These are phyloP conservation scores for Salix viminalis DNA, from an alignment of 345 rosid genomes.

Conservation along the genomic window DNA sequence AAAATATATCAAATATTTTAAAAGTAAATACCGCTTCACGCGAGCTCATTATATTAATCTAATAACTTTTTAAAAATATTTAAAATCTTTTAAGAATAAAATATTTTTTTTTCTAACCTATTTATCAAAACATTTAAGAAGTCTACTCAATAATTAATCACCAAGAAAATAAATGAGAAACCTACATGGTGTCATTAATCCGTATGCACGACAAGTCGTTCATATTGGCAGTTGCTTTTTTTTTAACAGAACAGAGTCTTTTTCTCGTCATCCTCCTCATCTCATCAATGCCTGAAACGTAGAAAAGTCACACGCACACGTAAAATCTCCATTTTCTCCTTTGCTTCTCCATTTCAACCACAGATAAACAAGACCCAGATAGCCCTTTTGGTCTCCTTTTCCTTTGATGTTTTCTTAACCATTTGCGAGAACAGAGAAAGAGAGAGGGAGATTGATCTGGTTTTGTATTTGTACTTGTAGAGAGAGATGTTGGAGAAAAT, in stretches of 20 bases:
- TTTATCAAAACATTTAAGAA: neutral
- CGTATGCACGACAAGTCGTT: neutral
- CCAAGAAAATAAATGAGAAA: neutral
- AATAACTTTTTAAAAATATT: too few species aligned
- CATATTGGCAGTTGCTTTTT: neutral
- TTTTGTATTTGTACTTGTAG: neutral
- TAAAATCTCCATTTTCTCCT: neutral
- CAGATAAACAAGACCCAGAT: neutral
- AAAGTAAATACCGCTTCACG: too few species aligned
- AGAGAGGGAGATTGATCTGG: neutral
- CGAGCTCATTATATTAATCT: too few species aligned
- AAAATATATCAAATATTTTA: too few species aligned
- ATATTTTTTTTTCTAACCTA: neutral
- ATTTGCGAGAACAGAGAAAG: neutral
- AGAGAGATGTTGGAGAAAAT: conserved; percentile 78
- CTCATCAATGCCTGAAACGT: too few species aligned
- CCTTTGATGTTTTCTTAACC: neutral
- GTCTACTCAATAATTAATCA: neutral
- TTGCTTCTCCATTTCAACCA: neutral
- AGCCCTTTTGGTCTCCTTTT: neutral
- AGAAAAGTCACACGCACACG: too few species aligned
- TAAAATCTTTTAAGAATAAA: too few species aligned
- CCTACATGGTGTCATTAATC: neutral
- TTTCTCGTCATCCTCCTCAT: too few species aligned
- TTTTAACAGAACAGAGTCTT: neutral